These are phyloP conservation scores for Colletotrichum karsti DNA, from an alignment of 2,329 filamentous ascomycete species.

Conservation along the genomic window DNA sequence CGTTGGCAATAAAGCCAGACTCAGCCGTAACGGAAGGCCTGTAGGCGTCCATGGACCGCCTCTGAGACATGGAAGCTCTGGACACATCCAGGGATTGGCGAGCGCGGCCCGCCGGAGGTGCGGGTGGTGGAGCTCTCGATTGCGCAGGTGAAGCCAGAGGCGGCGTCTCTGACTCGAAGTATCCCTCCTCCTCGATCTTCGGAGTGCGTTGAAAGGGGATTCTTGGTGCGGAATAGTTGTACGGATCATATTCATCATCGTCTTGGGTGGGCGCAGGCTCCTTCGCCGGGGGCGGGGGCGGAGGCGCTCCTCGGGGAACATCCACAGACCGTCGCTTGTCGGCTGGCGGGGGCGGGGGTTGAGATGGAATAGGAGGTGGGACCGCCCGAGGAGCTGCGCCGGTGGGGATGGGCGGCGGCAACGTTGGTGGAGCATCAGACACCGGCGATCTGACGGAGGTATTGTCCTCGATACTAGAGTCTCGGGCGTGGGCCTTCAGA, in stretches of 20 bases:
- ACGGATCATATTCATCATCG: conserved; percentile 77
- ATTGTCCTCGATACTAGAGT: conserved; percentile 79
- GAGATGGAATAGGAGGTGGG: conserved; percentile 72
- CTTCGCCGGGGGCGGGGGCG: conserved; percentile 66
- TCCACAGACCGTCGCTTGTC: conserved; percentile 73
- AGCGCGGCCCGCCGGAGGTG: conserved; percentile 31
- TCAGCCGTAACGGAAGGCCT: conserved; percentile 80
- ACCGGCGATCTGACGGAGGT: conserved; percentile 66
- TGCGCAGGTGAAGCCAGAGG: conserved; percentile 49
- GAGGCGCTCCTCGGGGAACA: conserved; percentile 74
- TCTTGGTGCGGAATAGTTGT: conserved; percentile 56
- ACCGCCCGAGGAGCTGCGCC: conserved; percentile 64
- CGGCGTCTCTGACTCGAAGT: conserved; percentile 50
- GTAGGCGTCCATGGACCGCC: conserved; percentile 77
- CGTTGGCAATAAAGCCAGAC: conserved; percentile 85
- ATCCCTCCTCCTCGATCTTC: conserved; percentile 54
- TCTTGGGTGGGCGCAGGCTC: conserved; percentile 49
- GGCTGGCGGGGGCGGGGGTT: conserved; percentile 63
- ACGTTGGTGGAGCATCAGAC: conserved; percentile 51
- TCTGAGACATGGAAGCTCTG: conserved; percentile 52
- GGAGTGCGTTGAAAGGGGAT: conserved; percentile 44
- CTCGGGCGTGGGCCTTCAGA: conserved; percentile 80
- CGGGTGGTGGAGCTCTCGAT: conserved; percentile 17
- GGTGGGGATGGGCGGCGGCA: conserved; percentile 66
- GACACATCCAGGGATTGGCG: conserved; percentile 73